phyloP scores from a whole-genome alignment of 2,329 filamentous ascomycete genomes.

The Aspergillus alliaceus region DNA sequence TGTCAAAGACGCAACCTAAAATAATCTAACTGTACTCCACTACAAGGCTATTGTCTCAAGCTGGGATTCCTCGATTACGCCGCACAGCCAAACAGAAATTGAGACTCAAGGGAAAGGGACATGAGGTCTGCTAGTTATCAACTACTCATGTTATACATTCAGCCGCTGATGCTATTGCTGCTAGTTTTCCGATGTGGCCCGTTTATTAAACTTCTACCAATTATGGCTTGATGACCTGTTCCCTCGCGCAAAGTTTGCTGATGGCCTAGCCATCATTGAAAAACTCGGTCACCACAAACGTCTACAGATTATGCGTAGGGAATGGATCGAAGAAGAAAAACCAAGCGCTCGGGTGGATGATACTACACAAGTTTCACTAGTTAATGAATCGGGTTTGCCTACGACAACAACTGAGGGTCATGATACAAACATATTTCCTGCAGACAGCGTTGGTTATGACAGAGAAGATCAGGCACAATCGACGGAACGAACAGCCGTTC shows the following conservation, averaged over 20 bases:
- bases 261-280: constrained; percentile 86
- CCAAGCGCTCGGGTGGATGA: constrained; percentile 19
- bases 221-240: constrained; percentile 96
- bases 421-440: background rate
- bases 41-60: constrained; percentile 72
- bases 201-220: constrained; percentile 87
- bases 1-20: background rate
- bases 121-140: constrained; percentile 63
- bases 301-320: constrained; percentile 70
- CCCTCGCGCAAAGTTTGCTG: constrained; percentile 89
- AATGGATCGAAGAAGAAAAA: constrained; percentile 77
- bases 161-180: background rate
- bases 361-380: background rate
- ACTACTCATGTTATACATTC: background rate
- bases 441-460: background rate
- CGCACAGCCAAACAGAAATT: constrained; percentile 67
- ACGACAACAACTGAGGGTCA: background rate
- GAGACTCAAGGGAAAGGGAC: constrained; percentile 87
- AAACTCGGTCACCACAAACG: constrained; percentile 84
- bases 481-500: background rate
- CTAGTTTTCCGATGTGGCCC: constrained; percentile 79
- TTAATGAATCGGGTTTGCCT: background rate
- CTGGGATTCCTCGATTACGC: constrained; percentile 80
- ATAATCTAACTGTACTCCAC: background rate
- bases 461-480: background rate